A percentile compares a stretch with the other conserved stretches of the same genome.
These are phyloP conservation scores for Saturnispora galanensis DNA, from an alignment of 805 yeast genomes.

Conservation along the genomic window DNA sequence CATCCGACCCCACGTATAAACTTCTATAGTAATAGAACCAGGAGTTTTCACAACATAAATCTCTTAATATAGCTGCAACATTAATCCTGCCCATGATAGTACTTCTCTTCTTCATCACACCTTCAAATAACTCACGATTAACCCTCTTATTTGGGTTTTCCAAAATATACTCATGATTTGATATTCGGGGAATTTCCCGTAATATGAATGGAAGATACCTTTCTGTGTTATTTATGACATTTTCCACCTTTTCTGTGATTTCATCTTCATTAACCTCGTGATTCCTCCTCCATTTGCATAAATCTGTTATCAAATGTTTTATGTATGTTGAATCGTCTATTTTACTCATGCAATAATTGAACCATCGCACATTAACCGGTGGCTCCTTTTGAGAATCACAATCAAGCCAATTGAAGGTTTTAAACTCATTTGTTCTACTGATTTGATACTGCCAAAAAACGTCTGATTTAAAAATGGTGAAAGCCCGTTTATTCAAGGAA, in stretches of 20 bases:
- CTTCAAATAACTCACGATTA: background rate
- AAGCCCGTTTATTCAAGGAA: constrained; percentile 1
- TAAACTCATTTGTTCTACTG: background rate
- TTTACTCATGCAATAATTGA: constrained; percentile 1
- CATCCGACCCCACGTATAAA: background rate
- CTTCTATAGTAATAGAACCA: background rate
- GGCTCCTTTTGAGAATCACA: background rate
- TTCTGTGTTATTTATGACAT: background rate
- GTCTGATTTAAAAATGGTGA: background rate
- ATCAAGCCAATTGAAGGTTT: background rate
- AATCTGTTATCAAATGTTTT: background rate
- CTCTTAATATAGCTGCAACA: background rate
- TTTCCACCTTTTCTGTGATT: background rate
- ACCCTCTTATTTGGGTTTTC: background rate
- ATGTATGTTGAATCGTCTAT: background rate
- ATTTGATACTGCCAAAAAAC: background rate
- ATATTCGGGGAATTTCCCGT: background rate
- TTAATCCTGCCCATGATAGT: background rate
- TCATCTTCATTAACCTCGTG: background rate
- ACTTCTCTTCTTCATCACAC: background rate
- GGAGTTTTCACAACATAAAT: background rate
- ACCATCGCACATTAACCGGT: background rate
- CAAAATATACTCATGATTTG: background rate
- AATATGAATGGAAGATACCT: background rate
- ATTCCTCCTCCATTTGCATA: background rate